Evolutionary conservation across 306 rosid genomes (phyloP).

Genomic region (Styphnolobium japonicum): DNA sequence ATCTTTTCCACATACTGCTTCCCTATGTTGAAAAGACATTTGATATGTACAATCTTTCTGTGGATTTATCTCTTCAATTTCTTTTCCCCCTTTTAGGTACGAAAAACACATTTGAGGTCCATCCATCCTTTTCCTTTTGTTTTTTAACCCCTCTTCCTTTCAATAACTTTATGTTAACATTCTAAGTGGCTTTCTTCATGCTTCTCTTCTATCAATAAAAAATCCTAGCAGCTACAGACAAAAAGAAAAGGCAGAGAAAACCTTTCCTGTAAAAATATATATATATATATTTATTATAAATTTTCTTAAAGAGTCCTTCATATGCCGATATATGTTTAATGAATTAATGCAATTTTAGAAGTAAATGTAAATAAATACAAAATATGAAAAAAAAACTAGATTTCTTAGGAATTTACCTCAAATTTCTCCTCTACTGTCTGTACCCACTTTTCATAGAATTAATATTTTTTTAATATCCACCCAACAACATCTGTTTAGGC

Average conservation of each 20-base stretch:
- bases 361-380: not conserved
- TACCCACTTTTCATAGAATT: not conserved
- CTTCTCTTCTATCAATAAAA: not conserved
- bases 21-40: constrained; percentile 5
- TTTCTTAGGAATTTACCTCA: not conserved
- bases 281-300: no score
- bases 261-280: not conserved
- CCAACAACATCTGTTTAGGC: not conserved
- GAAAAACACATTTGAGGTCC: not conserved
- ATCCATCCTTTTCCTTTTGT: not conserved
- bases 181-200: not conserved
- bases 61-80: not conserved
- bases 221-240: not conserved
- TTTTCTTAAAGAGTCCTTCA: not conserved
- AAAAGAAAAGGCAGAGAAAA: not conserved
- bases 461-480: not conserved
- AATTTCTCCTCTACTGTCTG: not conserved
- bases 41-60: not conserved
- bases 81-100: not conserved
- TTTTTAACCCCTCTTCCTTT: not conserved
- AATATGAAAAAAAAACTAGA: not conserved
- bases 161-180: not conserved
- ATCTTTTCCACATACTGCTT: constrained; percentile 16
- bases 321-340: not conserved
- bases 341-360: not conserved